These are phyloP conservation scores for Penicillium paxilli DNA, from an alignment of 495 filamentous ascomycete species.

Conservation along the genomic window DNA sequence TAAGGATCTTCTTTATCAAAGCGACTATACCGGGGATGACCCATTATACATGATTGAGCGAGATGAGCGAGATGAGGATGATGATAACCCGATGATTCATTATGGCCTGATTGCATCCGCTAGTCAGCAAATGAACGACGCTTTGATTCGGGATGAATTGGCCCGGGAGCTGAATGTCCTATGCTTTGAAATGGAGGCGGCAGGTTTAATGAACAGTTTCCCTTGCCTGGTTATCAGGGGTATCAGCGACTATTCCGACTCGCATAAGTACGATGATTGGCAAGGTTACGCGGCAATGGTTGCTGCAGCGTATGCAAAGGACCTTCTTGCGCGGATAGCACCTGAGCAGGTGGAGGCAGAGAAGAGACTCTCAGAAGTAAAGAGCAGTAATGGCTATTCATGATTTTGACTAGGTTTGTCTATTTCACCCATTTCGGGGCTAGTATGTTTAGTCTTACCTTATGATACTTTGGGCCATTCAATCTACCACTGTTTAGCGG, in stretches of 20 bases:
- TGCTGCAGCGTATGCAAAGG: too few relatives aligned
- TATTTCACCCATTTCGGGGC: too few relatives aligned
- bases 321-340: not conserved
- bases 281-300: conserved; percentile 29
- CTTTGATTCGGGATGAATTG: conserved; percentile 4
- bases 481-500: too few relatives aligned
- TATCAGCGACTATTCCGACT: conserved; percentile 36
- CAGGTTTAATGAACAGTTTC: conserved; percentile 32
- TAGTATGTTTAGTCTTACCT: too few relatives aligned
- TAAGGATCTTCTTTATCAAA: not conserved
- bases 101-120: conserved; percentile 18
- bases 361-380: not conserved
- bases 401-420: too few relatives aligned
- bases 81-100: conserved; percentile 11
- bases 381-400: too few relatives aligned
- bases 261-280: conserved; percentile 36
- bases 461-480: too few relatives aligned
- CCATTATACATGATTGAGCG: not conserved
- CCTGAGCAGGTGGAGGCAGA: not conserved
- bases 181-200: conserved; percentile 45
- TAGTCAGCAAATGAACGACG: conserved; percentile 14
- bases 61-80: not conserved
- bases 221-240: conserved; percentile 34
- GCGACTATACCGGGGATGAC: not conserved
- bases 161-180: not conserved